Base-by-base conservation (phyloP, 176 grass and related monocot genomes). In the Microstegium vimineum region DNA sequence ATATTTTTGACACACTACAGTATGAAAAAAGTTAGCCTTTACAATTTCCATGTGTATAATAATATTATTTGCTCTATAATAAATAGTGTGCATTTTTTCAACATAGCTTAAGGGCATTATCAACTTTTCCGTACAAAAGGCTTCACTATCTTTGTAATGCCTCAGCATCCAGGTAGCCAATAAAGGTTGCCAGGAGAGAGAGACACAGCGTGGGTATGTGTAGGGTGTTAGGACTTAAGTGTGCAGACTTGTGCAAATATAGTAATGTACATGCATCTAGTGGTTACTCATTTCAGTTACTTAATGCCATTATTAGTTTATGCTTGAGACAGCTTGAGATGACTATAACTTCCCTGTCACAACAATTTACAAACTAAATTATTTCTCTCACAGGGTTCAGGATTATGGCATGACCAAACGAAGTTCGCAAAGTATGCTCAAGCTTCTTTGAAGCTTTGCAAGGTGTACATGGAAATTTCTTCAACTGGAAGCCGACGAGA, bases 401-500 rank as follows among this genome's bases (percentile, higher is more conserved):
- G 88, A 76, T 84, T 94, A 49, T 97, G 88, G 86, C 92, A 87
- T 86, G 86, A 94, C 59, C 67, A 74, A 59, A 69, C 72, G 0
- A 90, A 92, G 81, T 97, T 97, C 84, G 87, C 81, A 73, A 94
- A 82, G 68, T 97, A 87, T 91, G 92, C 90, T 85, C 73, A 89
- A 79, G 92, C 81, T 65, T 92, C 90, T 70, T 62, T 94, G 60
- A 83, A 91, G 77, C 86, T 97, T 76, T 97, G 92, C 81, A 89
- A 92, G 64, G 61, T 89, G 75, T 94, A 91, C 75, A 80, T 94
- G 83, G 90, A 92, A 86, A 92, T 94, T 86, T 85, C 87, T 23
- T 89, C 90, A 10, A 89, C 31, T 46, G 94, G 92, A 59, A 92
- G 74, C 71, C 56, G 62, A 12, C 82, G 51, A 74, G 90, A 97